phyloP scores from a whole-genome alignment of 169 alveolate genomes.

The Eimeria necatrix region DNA sequence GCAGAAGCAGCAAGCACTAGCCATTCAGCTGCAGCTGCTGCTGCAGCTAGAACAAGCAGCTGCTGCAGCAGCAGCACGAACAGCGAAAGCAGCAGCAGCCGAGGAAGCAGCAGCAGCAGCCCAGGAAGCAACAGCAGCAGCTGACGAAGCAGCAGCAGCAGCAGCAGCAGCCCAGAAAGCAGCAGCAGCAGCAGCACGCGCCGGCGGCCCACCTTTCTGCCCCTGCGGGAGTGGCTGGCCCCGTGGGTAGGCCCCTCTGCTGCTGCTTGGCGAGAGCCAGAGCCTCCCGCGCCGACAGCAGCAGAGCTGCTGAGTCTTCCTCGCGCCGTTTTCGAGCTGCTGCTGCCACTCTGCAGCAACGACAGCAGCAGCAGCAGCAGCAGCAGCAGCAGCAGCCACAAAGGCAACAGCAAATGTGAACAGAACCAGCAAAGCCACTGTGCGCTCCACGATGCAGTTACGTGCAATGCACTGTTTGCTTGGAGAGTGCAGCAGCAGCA shows the following conservation, averaged over 20 bases:
- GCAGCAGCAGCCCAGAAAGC: slow-evolving; percentile 60
- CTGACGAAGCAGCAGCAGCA: slow-evolving; percentile 14
- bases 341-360: background rate
- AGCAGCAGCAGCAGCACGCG: slow-evolving; percentile 13
- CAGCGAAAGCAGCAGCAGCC: no score
- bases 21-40: no score
- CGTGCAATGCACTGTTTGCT: no score
- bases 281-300: background rate
- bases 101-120: background rate
- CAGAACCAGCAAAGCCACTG: no score
- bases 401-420: background rate
- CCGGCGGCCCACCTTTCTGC: background rate
- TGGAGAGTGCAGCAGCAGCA: background rate
- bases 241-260: slow-evolving; percentile 12
- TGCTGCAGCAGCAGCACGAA: no score
- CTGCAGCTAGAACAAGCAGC: no score
- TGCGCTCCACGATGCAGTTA: no score
- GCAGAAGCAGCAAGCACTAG: no score
- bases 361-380: slow-evolving; percentile 51
- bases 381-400: slow-evolving; percentile 50
- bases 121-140: background rate
- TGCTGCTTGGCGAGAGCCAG: background rate
- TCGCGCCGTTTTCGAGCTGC: slow-evolving; percentile 4
- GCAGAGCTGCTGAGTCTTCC: slow-evolving; percentile 37
- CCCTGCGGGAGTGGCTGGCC: slow-evolving; percentile 24